Base-by-base conservation (phyloP, 1,139 yeast genomes). In the Pneumocystis carinii region DNA sequence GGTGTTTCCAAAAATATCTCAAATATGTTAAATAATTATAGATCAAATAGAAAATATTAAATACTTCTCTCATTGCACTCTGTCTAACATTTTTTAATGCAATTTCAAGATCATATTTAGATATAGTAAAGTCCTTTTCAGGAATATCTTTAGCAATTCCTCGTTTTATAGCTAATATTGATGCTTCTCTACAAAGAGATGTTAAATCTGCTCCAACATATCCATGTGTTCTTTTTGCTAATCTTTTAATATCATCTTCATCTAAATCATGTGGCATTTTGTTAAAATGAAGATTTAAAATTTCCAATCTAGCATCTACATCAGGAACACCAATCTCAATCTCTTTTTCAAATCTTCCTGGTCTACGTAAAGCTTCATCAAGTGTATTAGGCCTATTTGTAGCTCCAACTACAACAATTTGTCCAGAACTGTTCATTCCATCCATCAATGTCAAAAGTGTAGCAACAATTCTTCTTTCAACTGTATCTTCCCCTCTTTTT, bases 291-390 rank as follows among this genome's bases (percentile, higher is more conserved):
- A 85, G 81, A 37, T 69, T 69, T 62, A 92, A 76, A 69, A 92
- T 94, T 73, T 89, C 96, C 70, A 87, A 80, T 76, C 98, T 85
- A 68, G 96, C 97, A 66, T 86, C 86, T 62, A 92, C 96, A 77
- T 92, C 97, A 60, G 98, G 98, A 69, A 92, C 94, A 73, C 97
- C 97, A 72, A 92, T 87, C 75, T 92, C 97, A 67, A 90, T 94
- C 77, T 90, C 97, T 72, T 87, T 90, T 70, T 92, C 97, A 72
- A 90, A 87, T 68, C 97, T 77, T 0, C 97, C 97, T 27, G 96
- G 96, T 72, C 97, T 79, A 74, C 97, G 79, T 64, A 90, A 78
- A 1, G 96, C 94, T 0, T 92, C 85, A 71, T 90, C 97, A 14
- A 90, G 82, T 27, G 85, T 74, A 71, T 86, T 87, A 2, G 95